Conservation (phyloP, 768 basidiomycete genomes). For the Hysterangium stoloniferum region DNA sequence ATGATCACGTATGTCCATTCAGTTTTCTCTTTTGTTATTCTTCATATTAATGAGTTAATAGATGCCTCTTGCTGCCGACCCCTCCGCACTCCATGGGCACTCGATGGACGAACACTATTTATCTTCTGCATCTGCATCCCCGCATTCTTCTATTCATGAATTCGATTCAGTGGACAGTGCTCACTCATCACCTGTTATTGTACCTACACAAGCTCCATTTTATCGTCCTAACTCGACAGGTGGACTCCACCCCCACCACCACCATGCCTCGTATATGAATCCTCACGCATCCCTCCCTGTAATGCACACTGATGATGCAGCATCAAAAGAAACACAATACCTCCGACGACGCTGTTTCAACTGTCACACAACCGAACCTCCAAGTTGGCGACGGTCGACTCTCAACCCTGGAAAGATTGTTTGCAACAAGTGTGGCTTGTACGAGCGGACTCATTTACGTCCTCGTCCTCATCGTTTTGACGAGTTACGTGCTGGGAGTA, state of each 20-base stretch:
- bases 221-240: slow-evolving; percentile 33
- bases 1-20: slow-evolving; percentile 4
- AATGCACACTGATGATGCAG: slow-evolving; percentile 86
- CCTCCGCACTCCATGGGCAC: slow-evolving; percentile 23
- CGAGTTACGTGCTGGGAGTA: slow-evolving; percentile 80
- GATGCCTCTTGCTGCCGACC: slow-evolving; percentile 29
- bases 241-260: slow-evolving; percentile 24
- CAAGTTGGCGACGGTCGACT: slow-evolving; percentile 80
- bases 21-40: slow-evolving; percentile 20
- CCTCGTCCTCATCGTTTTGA: slow-evolving; percentile 81
- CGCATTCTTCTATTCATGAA: slow-evolving; percentile 40
- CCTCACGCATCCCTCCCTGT: slow-evolving; percentile 51
- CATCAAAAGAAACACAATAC: slow-evolving; percentile 86
- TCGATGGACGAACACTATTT: slow-evolving; percentile 16
- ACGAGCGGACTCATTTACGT: slow-evolving; percentile 82
- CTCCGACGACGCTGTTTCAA: slow-evolving; percentile 84
- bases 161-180: slow-evolving; percentile 36
- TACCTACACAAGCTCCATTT: slow-evolving; percentile 51
- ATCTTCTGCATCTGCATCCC: slow-evolving; percentile 25
- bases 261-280: slow-evolving; percentile 31
- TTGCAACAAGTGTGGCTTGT: slow-evolving; percentile 90
- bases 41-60: not conserved
- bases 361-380: slow-evolving; percentile 87
- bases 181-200: slow-evolving; percentile 48
- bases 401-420: slow-evolving; percentile 86